phyloP scores from a whole-genome alignment of 192 early-diverging fungal species.

The Podochytrium sp. region DNA sequence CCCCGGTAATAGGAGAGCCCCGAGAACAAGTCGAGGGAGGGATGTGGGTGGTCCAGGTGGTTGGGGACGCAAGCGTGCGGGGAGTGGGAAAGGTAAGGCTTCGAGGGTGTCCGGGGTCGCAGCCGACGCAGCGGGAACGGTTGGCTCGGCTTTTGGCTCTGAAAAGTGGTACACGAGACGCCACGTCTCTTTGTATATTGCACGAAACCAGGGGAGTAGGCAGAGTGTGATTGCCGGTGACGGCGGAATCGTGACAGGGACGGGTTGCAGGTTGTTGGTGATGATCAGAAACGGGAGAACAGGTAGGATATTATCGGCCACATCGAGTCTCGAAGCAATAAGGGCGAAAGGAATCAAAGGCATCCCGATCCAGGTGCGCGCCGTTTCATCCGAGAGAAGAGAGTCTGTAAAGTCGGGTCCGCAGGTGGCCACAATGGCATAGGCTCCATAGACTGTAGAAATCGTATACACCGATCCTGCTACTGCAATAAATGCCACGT shows the following conservation, averaged over 20 bases:
- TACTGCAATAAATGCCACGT: neutral
- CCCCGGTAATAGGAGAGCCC: conserved; percentile 10
- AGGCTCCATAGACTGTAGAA: conserved; percentile 43
- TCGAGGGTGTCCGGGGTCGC: neutral
- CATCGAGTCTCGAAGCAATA: conserved; percentile 34
- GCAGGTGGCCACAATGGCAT: conserved; percentile 41
- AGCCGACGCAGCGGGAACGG: neutral
- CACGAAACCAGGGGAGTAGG: conserved; percentile 41
- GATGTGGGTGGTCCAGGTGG: conserved; percentile 18
- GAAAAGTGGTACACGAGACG: conserved; percentile 26
- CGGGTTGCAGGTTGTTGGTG: conserved; percentile 22
- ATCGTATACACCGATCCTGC: conserved; percentile 33
- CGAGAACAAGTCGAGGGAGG: conserved; percentile 13
- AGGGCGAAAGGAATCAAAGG: conserved; percentile 45
- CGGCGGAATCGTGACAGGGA: conserved; percentile 39
- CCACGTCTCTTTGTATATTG: conserved; percentile 27
- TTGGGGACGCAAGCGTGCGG: neutral
- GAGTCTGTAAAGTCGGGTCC: conserved; percentile 35
- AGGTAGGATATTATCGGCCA: conserved; percentile 40
- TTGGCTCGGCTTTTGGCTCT: neutral
- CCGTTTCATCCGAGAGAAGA: conserved; percentile 26
- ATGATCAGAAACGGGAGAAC: conserved; percentile 44
- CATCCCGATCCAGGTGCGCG: conserved; percentile 29
- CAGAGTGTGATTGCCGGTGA: conserved; percentile 43
- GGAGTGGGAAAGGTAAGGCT: neutral